Conservation (phyloP, 2,329 filamentous ascomycete species). For the Fusarium camptoceras region DNA sequence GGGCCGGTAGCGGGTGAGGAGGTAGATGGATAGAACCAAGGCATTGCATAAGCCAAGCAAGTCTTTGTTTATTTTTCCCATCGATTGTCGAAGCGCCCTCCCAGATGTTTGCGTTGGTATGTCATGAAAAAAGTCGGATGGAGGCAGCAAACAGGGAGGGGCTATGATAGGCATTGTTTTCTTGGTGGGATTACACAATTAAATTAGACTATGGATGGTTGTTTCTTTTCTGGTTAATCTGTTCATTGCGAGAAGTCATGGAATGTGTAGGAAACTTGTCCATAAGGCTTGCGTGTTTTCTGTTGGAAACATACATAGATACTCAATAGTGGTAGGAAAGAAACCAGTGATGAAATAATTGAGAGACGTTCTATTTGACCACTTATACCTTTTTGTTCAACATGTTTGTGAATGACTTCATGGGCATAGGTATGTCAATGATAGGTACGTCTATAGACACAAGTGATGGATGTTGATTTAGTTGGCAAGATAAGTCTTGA, state of each 20-base stretch:
- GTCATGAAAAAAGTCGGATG: conserved; percentile 14
- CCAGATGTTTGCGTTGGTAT: conserved; percentile 9
- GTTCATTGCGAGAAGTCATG: conserved; percentile 39
- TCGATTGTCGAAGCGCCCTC: conserved; percentile 28
- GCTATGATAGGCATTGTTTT: conserved; percentile 47
- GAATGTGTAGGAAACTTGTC: conserved; percentile 35
- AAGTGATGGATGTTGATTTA: neutral
- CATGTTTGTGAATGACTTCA: neutral
- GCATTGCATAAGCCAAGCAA: conserved; percentile 31
- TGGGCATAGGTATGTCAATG: no score
- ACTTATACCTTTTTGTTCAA: neutral
- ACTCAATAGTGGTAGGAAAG: conserved; percentile 34
- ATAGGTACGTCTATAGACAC: no score
- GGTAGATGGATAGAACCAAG: conserved; percentile 36
- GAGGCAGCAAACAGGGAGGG: conserved; percentile 32
- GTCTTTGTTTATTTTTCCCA: conserved; percentile 30
- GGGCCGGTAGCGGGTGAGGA: conserved; percentile 24
- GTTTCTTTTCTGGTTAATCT: conserved; percentile 46
- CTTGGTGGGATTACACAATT: conserved; percentile 39
- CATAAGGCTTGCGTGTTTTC: conserved; percentile 19
- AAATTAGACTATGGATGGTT: conserved; percentile 51
- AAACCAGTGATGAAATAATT: conserved; percentile 28
- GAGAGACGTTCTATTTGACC: neutral
- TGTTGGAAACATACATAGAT: conserved; percentile 40
- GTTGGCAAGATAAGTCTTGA: neutral